These are phyloP conservation scores for Stellera chamaejasme DNA, from an alignment of 345 rosid species.

Conservation along the genomic window DNA sequence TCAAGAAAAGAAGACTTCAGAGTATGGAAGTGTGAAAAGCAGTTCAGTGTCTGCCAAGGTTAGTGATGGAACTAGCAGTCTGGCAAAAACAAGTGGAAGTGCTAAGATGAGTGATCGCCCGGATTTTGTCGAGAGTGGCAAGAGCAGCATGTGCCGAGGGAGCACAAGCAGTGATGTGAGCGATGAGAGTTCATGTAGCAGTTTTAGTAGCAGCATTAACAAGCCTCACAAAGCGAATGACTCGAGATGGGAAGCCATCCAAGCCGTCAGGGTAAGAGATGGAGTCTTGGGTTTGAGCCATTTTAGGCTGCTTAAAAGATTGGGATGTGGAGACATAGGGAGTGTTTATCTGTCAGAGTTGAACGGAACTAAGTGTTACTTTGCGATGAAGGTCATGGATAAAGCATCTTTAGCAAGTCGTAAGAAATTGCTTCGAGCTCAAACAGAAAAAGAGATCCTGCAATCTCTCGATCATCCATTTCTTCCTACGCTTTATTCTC, in stretches of 20 bases:
- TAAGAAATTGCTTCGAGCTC: constrained; percentile 88
- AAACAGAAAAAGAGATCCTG: constrained; percentile 86
- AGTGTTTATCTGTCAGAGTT: constrained; percentile 89
- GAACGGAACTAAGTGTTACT: constrained; percentile 76
- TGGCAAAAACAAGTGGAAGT: constrained; percentile 69
- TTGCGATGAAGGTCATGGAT: constrained; percentile 97
- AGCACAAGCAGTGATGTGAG: constrained; percentile 88
- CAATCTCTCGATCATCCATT: constrained; percentile 88
- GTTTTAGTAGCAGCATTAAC: constrained; percentile 76
- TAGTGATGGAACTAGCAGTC: constrained; percentile 67
- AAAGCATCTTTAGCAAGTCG: constrained; percentile 83
- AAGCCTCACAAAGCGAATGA: constrained; percentile 91
- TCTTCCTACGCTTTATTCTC: constrained; percentile 82
- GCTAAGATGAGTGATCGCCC: constrained; percentile 69
- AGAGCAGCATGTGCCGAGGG: constrained; percentile 85
- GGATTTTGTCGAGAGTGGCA: constrained; percentile 77
- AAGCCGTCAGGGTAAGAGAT: constrained; percentile 59
- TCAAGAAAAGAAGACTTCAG: constrained; percentile 62
- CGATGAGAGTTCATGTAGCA: constrained; percentile 87
- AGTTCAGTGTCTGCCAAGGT: constrained; percentile 74
- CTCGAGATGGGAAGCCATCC: constrained; percentile 92
- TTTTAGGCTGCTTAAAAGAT: constrained; percentile 76
- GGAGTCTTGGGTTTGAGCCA: constrained; percentile 72
- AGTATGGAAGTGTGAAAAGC: constrained; percentile 56
- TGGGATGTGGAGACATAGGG: constrained; percentile 93